These are phyloP conservation scores for Cercospora zeina DNA, from an alignment of 2,329 filamentous ascomycete genomes.

Conservation along the genomic window DNA sequence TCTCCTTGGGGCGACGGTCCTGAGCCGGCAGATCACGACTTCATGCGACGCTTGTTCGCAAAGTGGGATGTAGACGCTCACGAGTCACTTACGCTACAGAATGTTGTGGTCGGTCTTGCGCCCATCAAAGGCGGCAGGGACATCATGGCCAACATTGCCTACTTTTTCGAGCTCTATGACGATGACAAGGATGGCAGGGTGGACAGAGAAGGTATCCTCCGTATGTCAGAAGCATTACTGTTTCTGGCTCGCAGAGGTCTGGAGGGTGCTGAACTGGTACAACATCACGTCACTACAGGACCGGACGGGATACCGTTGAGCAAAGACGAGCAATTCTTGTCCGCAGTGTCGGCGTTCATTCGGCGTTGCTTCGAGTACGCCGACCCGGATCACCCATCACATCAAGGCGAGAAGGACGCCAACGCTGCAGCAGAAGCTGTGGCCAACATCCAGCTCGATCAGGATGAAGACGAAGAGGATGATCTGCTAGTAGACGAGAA, in stretches of 20 bases:
- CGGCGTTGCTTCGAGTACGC: conserved; percentile 96
- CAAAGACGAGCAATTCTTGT: conserved; percentile 83
- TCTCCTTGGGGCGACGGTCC: conserved; percentile 61
- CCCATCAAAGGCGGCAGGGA: conserved; percentile 90
- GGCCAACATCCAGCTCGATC: conserved; percentile 72
- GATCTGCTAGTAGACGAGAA: conserved; percentile 59
- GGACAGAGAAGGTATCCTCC: conserved; percentile 88
- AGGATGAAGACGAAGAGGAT: conserved; percentile 62
- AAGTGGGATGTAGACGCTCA: conserved; percentile 82
- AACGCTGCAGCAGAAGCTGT: conserved; percentile 44
- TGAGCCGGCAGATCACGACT: conserved; percentile 88
- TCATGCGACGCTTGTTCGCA: conserved; percentile 81
- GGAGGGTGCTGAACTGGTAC: conserved; percentile 49
- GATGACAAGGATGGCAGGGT: conserved; percentile 88
- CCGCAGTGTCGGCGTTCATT: conserved; percentile 93
- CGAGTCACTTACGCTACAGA: conserved; percentile 79
- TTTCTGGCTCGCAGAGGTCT: conserved; percentile 89
- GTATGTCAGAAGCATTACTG: conserved; percentile 89
- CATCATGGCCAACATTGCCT: conserved; percentile 96
- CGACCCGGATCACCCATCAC: conserved; percentile 68
- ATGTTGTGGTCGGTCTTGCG: conserved; percentile 87
- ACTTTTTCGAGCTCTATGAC: conserved; percentile 97
- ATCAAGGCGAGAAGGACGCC: conserved; percentile 38
- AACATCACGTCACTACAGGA: conserved; percentile 29
- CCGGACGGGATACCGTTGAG: conserved; percentile 44